These are phyloP conservation scores for Apiotrichum laibachii DNA, from an alignment of 1,284 basidiomycete species.

Conservation along the genomic window DNA sequence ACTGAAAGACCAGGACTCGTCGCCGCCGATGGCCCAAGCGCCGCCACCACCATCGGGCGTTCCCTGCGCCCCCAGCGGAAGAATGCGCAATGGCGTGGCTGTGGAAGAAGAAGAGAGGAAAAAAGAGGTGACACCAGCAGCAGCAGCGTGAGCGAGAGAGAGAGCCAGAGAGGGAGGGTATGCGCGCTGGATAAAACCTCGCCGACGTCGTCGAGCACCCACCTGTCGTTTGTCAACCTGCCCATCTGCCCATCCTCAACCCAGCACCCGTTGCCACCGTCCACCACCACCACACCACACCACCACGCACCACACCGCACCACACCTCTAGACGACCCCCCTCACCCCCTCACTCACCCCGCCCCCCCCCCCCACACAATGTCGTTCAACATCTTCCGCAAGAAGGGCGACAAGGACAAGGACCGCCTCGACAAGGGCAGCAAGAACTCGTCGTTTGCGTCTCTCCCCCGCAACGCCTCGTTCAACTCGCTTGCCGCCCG, in stretches of 20 bases:
- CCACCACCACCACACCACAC: not conserved
- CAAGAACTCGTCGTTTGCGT: not conserved
- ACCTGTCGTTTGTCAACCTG: not conserved
- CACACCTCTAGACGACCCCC: not conserved
- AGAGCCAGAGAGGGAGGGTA: too few relatives aligned
- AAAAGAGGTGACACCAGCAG: too few relatives aligned
- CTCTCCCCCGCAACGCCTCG: not conserved
- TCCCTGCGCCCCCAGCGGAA: too few relatives aligned
- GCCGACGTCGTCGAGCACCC: not conserved
- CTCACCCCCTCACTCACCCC: not conserved
- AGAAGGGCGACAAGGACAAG: conserved; percentile 3
- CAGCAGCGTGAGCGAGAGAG: too few relatives aligned
- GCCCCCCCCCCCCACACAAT: not conserved
- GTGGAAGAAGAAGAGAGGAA: too few relatives aligned
- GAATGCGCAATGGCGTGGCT: too few relatives aligned
- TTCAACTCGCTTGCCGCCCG: not conserved
- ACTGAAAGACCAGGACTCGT: too few relatives aligned
- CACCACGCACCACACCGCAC: too few relatives aligned
- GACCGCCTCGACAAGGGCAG: conserved; percentile 1
- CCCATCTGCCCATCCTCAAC: not conserved
- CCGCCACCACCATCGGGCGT: too few relatives aligned
- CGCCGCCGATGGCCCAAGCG: too few relatives aligned
- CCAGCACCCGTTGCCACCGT: not conserved
- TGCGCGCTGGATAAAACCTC: not conserved
- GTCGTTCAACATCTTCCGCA: not conserved